phyloP scores from a whole-genome alignment of 2,329 filamentous ascomycete genomes.

The Orbilia ellipsospora region DNA sequence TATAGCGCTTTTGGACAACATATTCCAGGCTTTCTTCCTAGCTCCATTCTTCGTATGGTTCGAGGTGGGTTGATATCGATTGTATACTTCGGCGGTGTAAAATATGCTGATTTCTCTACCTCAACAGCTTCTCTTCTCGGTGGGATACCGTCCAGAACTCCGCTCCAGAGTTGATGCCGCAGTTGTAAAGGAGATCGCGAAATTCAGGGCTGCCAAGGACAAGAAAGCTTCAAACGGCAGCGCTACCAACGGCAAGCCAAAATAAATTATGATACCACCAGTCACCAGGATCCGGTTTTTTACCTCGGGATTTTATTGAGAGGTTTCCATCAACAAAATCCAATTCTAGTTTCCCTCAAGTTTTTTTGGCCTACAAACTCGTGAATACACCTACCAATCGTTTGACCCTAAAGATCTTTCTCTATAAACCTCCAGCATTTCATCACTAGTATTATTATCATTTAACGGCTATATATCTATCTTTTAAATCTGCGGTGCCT shows the following conservation, averaged over 20 bases:
- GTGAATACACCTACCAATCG: no score
- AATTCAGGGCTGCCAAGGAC: slow-evolving; percentile 73
- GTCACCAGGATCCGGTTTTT: neutral
- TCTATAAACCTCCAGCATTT: no score
- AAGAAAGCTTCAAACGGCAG: slow-evolving; percentile 60
- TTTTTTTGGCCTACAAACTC: no score
- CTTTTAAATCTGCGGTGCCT: no score
- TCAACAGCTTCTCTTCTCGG: slow-evolving; percentile 74
- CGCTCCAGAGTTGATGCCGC: slow-evolving; percentile 81
- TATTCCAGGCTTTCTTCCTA: slow-evolving; percentile 89
- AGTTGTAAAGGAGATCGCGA: slow-evolving; percentile 80
- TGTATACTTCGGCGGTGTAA: neutral
- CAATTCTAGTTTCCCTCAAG: no score
- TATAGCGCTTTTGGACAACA: slow-evolving; percentile 80
- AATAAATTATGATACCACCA: slow-evolving; percentile 13
- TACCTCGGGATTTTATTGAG: slow-evolving; percentile 3
- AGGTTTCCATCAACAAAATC: neutral
- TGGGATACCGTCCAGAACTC: slow-evolving; percentile 89
- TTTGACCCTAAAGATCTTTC: no score
- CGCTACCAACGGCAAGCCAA: slow-evolving; percentile 47
- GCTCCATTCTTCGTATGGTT: slow-evolving; percentile 98
- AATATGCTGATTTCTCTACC: neutral
- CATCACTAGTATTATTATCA: no score
- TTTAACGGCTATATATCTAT: no score
- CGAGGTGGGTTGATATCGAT: slow-evolving; percentile 66